Percentiles rank a stretch among this genome's conserved stretches.
Conservation (phyloP, 2,329 filamentous ascomycete genomes). For the Colletotrichum trifolii region DNA sequence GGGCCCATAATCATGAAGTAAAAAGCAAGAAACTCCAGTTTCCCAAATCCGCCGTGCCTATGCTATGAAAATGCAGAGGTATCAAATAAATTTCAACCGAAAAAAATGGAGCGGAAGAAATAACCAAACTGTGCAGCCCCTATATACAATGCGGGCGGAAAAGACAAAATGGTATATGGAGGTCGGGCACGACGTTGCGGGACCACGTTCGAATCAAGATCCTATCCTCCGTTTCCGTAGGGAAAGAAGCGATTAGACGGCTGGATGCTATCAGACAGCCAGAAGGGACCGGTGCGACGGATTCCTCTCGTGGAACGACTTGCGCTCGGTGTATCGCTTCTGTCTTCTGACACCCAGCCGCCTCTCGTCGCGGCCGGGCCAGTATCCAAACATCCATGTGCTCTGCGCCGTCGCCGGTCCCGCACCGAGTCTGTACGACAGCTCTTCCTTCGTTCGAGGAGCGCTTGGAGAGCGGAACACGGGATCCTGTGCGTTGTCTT, state of each 20-base stretch:
- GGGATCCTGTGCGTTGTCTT: conserved; percentile 76
- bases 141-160: too few species aligned
- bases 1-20: too few species aligned
- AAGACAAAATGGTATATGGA: too few species aligned
- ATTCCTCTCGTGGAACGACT: conserved; percentile 21
- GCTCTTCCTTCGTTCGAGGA: conserved; percentile 74
- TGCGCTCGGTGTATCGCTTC: conserved; percentile 56
- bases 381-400: conserved; percentile 62
- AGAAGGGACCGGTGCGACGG: conserved; percentile 21
- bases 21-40: too few species aligned
- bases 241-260: background rate
- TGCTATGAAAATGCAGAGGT: too few species aligned
- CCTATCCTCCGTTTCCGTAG: background rate
- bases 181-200: too few species aligned
- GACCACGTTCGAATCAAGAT: background rate
- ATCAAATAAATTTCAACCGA: too few species aligned
- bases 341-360: conserved; percentile 50
- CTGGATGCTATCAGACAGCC: background rate
- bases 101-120: too few species aligned
- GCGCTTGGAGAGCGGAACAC: conserved; percentile 77
- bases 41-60: too few species aligned
- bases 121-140: too few species aligned
- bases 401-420: conserved; percentile 60
- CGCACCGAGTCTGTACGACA: conserved; percentile 51
- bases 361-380: conserved; percentile 45